Conservation (phyloP, 805 yeast genomes). For the Yamadazyma laniorum region DNA sequence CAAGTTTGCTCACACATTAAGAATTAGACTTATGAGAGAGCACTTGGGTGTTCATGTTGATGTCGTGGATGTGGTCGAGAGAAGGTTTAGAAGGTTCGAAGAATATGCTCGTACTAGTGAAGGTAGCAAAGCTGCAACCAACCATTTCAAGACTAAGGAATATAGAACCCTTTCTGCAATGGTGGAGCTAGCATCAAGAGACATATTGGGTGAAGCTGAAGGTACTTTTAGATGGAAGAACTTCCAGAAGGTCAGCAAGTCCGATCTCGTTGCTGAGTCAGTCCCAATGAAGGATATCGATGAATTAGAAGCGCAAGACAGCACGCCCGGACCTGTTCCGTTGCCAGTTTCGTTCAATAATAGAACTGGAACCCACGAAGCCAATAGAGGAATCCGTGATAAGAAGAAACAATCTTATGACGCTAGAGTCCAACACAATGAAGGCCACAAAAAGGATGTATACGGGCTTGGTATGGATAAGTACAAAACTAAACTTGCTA, state of each 20-base stretch:
- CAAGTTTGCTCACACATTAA: constrained; percentile 81
- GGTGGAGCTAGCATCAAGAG: constrained; percentile 74
- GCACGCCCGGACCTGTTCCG: constrained; percentile 31
- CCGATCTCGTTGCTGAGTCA: constrained; percentile 14
- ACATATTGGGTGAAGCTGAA: constrained; percentile 48
- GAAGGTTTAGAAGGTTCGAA: constrained; percentile 56
- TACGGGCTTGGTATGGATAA: constrained; percentile 74
- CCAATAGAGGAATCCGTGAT: constrained; percentile 81
- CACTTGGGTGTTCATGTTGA: constrained; percentile 95
- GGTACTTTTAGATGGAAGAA: constrained; percentile 51
- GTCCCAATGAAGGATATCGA: constrained; percentile 26
- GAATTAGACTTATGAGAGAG: constrained; percentile 93
- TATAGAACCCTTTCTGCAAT: constrained; percentile 52
- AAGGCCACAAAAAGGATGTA: constrained; percentile 68
- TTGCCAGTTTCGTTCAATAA: constrained; percentile 71
- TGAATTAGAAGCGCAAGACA: constrained; percentile 23
- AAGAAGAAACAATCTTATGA: constrained; percentile 79
- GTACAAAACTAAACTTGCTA: constrained; percentile 46
- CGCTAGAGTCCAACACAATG: constrained; percentile 69
- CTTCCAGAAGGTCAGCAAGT: constrained; percentile 21
- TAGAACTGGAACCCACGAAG: constrained; percentile 72
- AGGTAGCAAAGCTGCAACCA: constrained; percentile 49
- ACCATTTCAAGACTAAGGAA: constrained; percentile 33
- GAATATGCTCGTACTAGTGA: constrained; percentile 39
- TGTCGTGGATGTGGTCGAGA: constrained; percentile 74